Evolutionary conservation across 371 early-diverging fungal genomes (phyloP).

Genomic region (Mortierella sp.): DNA sequence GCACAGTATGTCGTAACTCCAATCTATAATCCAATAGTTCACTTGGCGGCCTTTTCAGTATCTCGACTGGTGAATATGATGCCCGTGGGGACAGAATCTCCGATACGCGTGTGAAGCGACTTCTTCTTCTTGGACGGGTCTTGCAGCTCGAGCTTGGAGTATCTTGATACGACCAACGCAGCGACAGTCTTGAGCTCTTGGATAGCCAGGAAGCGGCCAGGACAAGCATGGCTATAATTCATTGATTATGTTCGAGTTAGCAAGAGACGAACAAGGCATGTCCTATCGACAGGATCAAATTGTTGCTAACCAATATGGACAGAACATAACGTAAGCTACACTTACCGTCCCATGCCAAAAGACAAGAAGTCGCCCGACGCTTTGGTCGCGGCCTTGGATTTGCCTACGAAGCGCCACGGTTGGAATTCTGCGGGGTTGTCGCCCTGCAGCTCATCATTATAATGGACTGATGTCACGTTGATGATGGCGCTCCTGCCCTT

Average conservation of each 20-base stretch:
- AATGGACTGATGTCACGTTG: constrained; percentile 36
- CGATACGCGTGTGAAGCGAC: constrained; percentile 14
- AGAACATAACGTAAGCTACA: no score
- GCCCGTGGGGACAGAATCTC: constrained; percentile 18
- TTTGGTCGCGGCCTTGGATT: constrained; percentile 55
- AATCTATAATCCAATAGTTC: no score
- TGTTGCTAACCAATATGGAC: no score
- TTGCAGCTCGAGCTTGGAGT: constrained; percentile 44
- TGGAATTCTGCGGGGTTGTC: constrained; percentile 50
- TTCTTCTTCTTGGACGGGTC: constrained; percentile 19
- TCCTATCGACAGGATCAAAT: no score
- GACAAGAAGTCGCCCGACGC: constrained; percentile 54
- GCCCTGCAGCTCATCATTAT: constrained; percentile 14
- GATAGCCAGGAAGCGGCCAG: constrained; percentile 53
- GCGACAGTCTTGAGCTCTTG: constrained; percentile 43
- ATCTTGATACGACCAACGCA: constrained; percentile 21
- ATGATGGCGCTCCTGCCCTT: constrained; percentile 53
- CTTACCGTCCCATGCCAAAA: constrained; percentile 67
- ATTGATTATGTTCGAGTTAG: no score
- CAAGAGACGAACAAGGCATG: no score
- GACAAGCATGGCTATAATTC: constrained; percentile 56
- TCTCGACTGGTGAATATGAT: constrained; percentile 29
- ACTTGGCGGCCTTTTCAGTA: no score
- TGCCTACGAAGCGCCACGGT: constrained; percentile 61
- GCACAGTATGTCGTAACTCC: neutral